Evolutionary conservation across 768 basidiomycete genomes (phyloP), one percentile per base, ranked within the genome.

Genomic region (Xerocomus brunneocitrinus): DNA sequence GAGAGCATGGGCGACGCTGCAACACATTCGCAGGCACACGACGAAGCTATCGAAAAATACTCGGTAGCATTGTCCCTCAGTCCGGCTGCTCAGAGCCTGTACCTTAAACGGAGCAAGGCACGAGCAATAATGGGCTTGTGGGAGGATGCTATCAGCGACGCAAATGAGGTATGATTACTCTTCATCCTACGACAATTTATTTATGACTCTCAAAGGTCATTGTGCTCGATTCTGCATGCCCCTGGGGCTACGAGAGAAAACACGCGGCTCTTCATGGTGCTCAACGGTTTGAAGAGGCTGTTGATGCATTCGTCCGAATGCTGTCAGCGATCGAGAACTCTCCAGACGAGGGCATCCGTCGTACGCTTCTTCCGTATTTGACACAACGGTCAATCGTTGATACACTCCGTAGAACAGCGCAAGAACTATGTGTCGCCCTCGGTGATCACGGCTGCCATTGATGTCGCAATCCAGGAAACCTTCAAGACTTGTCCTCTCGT

Each of bases 71-170:
- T 61, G 30, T 57, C 52, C 8, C 56, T 61, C 47, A 25, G 45
- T 13, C 58, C 36, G 14, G 41, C 13, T 6, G 19, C 47, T 22
- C 42, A 44, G 7, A 8, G 31, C 12, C 31, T 61, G 14, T 51
- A 41, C 31, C 40, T 57, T 5, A 61, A 61, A 30, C 58, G 60
- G n/a, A 61, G 58, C 42, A 47, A 50, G 31, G 60, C 38, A 10
- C 55, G 46, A 30, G 53, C 47, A 6, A 43, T 35, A 47, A 47
- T 35, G 31, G 39, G 47, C 3, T 52, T 42, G 25, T 61, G 58
- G 60, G 53, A 48, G n/a, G 58, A 53, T 35, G 60, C 60, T 30
- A 24, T 61, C 13, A 25, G 41, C 7, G 60, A 61, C 19, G 60
- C 60, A 5, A 40, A 57, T 22, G 19, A 54, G 32, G 60, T 61